Percentiles rank a stretch among this genome's conserved stretches.
These are phyloP conservation scores for Paraphoma chrysanthemicola DNA, from an alignment of 2,329 filamentous ascomycete genomes.

Conservation along the genomic window DNA sequence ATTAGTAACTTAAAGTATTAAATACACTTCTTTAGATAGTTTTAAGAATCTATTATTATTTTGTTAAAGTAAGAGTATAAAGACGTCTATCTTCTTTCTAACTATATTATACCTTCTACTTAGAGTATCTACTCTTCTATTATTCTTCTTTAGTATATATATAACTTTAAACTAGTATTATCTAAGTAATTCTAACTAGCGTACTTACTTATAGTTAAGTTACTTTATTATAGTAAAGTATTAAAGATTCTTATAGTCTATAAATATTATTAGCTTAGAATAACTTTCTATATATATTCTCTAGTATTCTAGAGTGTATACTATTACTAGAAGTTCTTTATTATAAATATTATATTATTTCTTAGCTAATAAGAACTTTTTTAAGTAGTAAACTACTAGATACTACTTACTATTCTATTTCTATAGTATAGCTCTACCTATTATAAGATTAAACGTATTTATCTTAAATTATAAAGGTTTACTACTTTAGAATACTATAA, in stretches of 20 bases:
- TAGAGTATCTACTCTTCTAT: too few species aligned
- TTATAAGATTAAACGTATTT: not conserved
- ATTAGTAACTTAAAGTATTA: not conserved
- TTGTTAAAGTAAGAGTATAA: not conserved
- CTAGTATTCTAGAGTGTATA: conserved; percentile 1
- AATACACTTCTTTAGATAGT: not conserved
- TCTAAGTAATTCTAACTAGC: not conserved
- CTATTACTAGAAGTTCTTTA: conserved; percentile 2
- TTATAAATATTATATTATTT: not conserved
- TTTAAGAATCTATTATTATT: not conserved
- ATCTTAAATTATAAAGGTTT: not conserved
- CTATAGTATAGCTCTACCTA: not conserved
- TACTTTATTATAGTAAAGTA: not conserved
- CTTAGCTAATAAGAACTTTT: not conserved
- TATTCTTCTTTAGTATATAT: too few species aligned
- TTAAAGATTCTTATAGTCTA: conserved; percentile 1
- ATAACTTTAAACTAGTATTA: too few species aligned
- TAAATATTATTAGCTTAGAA: conserved; percentile 2
- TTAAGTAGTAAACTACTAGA: not conserved
- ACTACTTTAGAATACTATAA: too few species aligned
- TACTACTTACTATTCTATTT: not conserved
- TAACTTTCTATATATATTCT: conserved; percentile 1
- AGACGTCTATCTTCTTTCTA: too few species aligned
- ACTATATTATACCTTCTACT: too few species aligned
- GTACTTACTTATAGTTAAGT: not conserved